Evolutionary conservation across 169 alveolate species (phyloP).

Genomic region (Eimeria sp.): DNA sequence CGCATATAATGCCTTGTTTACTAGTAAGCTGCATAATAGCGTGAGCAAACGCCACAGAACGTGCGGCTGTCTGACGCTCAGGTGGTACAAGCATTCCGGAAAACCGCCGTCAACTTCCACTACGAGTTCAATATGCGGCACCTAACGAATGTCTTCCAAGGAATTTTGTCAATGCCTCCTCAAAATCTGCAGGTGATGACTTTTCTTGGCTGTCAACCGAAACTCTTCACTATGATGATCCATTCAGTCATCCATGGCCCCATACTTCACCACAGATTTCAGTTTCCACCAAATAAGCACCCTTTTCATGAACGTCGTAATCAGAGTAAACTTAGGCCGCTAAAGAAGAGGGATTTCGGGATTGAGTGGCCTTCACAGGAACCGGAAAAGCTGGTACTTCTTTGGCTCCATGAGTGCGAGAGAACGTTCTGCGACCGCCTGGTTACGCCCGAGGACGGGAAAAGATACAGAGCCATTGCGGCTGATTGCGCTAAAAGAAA

Average conservation of each 20-base stretch:
- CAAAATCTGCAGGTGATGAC: constrained; percentile 87
- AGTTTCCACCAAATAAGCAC: not conserved
- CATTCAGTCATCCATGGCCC: not conserved
- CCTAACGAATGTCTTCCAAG: constrained; percentile 96
- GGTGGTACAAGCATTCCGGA: constrained; percentile 91
- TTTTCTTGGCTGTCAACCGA: not conserved
- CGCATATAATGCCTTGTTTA: not conserved
- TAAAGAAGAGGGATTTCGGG: not conserved
- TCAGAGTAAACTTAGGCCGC: not conserved
- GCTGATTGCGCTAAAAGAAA: constrained; percentile 95
- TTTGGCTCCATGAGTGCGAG: constrained; percentile 98
- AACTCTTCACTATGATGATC: not conserved
- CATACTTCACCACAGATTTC: not conserved
- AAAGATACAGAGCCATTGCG: constrained; percentile 93
- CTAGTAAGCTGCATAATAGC: not conserved
- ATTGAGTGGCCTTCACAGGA: constrained; percentile 86
- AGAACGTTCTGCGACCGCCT: constrained; percentile 97
- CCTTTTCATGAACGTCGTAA: not conserved
- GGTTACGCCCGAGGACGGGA: constrained; percentile 92
- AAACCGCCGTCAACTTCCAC: constrained; percentile 98
- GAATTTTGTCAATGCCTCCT: constrained; percentile 95
- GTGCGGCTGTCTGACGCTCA: constrained; percentile 22
- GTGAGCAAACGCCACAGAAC: not conserved
- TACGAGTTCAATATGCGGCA: constrained; percentile 98
- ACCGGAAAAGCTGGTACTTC: constrained; percentile 95